These are phyloP conservation scores for Scutellaria galericulata DNA, from an alignment of 257 asterid species.

Conservation along the genomic window DNA sequence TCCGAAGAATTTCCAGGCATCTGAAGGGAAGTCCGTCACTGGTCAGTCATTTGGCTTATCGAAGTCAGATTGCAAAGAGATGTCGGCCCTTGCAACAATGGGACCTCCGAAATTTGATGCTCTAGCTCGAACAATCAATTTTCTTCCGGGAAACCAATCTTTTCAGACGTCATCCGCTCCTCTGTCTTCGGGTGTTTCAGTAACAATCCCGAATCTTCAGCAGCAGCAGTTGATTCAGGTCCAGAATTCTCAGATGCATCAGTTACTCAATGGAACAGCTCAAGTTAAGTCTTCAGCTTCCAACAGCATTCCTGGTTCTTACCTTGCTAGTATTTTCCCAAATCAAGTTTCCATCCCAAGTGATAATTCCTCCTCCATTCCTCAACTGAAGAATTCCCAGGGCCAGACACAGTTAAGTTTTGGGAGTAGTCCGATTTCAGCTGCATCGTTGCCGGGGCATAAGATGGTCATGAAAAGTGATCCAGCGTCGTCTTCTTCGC, in stretches of 20 bases:
- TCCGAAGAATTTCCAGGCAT: slow-evolving; percentile 40
- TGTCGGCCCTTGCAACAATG: slow-evolving; percentile 30
- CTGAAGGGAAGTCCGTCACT: slow-evolving; percentile 42
- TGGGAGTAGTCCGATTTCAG: slow-evolving; percentile 28
- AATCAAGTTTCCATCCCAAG: slow-evolving; percentile 20
- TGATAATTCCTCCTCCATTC: slow-evolving; percentile 32
- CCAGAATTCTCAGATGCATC: slow-evolving; percentile 46
- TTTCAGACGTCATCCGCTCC: no score
- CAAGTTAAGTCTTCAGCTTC: slow-evolving; percentile 34
- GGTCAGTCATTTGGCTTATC: slow-evolving; percentile 33
- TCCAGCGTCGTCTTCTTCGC: background rate
- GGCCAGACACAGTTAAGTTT: slow-evolving; percentile 43
- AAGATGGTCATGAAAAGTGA: slow-evolving; percentile 31
- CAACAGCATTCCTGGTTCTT: slow-evolving; percentile 33
- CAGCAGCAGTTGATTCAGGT: slow-evolving; percentile 45
- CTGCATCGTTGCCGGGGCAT: slow-evolving; percentile 41
- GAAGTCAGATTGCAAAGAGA: slow-evolving; percentile 34
- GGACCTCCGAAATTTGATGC: slow-evolving; percentile 44
- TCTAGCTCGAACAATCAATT: slow-evolving; percentile 38
- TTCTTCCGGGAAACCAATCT: slow-evolving; percentile 36
- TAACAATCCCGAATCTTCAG: slow-evolving; percentile 20
- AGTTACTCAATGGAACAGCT: slow-evolving; percentile 37
- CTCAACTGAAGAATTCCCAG: slow-evolving; percentile 44
- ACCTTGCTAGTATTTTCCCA: slow-evolving; percentile 19
- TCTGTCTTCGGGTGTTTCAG: no score